Percentiles rank a stretch among this genome's conserved stretches.
Conservation (phyloP, 345 rosid genomes). For the Gossypium herbaceum region DNA sequence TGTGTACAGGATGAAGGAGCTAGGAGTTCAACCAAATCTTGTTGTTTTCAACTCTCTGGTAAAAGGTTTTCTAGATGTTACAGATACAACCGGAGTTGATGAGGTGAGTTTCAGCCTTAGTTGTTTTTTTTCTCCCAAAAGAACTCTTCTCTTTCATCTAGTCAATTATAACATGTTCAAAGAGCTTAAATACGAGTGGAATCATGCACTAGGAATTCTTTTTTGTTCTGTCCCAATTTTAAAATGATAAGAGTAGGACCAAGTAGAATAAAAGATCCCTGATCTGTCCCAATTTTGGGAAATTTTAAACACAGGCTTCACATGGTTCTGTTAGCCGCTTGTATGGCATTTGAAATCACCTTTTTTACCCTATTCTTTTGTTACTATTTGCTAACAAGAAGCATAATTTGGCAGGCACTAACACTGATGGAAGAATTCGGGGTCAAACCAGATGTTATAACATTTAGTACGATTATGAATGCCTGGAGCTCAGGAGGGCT, state of each 20-base stretch:
- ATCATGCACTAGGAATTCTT: background rate
- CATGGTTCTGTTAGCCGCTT: background rate
- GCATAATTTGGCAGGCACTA: conserved; percentile 41
- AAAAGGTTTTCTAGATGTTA: conserved; percentile 67
- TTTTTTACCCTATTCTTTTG: background rate
- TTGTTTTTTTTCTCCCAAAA: background rate
- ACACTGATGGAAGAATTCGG: conserved; percentile 66
- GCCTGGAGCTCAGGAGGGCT: conserved; percentile 85
- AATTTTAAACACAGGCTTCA: background rate
- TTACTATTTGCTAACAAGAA: background rate
- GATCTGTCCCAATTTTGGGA: background rate
- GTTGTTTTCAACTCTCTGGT: conserved; percentile 76
- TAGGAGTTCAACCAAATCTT: conserved; percentile 80
- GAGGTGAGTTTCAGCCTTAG: conserved; percentile 46
- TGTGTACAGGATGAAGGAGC: conserved; percentile 70
- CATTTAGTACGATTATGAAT: conserved; percentile 91
- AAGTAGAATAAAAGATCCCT: background rate
- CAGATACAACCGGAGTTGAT: conserved; percentile 66
- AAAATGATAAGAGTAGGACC: background rate
- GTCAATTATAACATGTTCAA: background rate
- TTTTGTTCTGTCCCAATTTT: background rate
- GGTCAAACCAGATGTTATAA: conserved; percentile 72
- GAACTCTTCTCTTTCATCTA: background rate
- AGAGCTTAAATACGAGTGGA: background rate
- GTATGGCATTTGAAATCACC: background rate